Conservation (phyloP, 2,329 filamentous ascomycete genomes). For the Cercospora sp. region DNA sequence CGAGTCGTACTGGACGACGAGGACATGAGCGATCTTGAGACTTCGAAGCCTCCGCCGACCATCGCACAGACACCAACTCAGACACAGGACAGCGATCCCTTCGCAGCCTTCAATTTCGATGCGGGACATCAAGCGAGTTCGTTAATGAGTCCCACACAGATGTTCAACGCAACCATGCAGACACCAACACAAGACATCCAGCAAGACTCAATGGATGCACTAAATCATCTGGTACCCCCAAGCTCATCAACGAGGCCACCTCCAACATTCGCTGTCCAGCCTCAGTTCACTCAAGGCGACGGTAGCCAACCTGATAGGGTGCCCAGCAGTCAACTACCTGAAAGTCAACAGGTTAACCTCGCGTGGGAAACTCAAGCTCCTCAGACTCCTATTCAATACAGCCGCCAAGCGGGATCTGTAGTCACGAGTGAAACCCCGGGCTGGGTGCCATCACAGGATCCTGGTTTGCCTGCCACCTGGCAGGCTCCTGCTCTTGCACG, state of each 20-base stretch:
- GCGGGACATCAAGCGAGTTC: slow-evolving; percentile 26
- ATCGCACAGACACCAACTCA: slow-evolving; percentile 4
- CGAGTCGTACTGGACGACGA: slow-evolving; percentile 41
- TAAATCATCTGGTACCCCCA: slow-evolving; percentile 39
- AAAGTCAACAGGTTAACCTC: slow-evolving; percentile 42
- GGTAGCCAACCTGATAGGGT: slow-evolving; percentile 25
- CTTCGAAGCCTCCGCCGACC: background rate
- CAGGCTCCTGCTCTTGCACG: slow-evolving; percentile 22
- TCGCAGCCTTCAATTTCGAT: slow-evolving; percentile 39
- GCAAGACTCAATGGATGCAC: slow-evolving; percentile 48
- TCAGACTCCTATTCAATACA: slow-evolving; percentile 32
- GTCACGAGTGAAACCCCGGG: slow-evolving; percentile 36
- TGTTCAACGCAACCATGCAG: slow-evolving; percentile 41
- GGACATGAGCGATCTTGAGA: slow-evolving; percentile 37
- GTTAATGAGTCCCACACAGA: slow-evolving; percentile 40
- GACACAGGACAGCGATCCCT: slow-evolving; percentile 34
- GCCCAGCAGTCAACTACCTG: slow-evolving; percentile 32
- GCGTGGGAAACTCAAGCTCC: slow-evolving; percentile 38
- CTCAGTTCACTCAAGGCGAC: slow-evolving; percentile 12
- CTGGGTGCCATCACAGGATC: slow-evolving; percentile 40
- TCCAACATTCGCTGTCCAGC: slow-evolving; percentile 18
- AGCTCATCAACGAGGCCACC: slow-evolving; percentile 35
- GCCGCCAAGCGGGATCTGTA: slow-evolving; percentile 27
- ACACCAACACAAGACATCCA: slow-evolving; percentile 39
- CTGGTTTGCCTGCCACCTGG: slow-evolving; percentile 35